Percentiles rank a stretch among this genome's conserved stretches.
These are phyloP conservation scores for Myxozyma geophila DNA, from an alignment of 805 yeast genomes.

Conservation along the genomic window DNA sequence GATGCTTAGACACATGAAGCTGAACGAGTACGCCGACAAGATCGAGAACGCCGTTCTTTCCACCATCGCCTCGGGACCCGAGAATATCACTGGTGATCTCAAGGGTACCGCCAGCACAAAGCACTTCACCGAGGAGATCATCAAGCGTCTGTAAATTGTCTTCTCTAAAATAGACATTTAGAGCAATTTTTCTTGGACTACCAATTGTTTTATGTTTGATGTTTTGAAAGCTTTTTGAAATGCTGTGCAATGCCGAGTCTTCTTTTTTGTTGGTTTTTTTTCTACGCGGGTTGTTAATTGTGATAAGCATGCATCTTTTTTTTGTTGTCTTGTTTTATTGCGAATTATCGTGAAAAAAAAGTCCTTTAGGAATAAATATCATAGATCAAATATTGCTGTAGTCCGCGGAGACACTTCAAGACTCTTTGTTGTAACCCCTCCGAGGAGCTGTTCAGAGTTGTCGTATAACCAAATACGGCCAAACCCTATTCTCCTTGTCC, in stretches of 20 bases:
- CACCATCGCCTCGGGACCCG: conserved; percentile 94
- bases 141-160: conserved; percentile 44
- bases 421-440: no score
- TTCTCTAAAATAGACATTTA: neutral
- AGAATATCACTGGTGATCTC: conserved; percentile 95
- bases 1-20: conserved; percentile 99
- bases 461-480: no score
- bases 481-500: neutral
- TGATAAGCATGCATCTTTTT: neutral
- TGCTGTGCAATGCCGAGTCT: neutral
- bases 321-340: neutral
- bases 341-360: conserved; percentile 6
- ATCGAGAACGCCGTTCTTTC: conserved; percentile 83
- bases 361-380: neutral
- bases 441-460: no score
- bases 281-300: neutral
- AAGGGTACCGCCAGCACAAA: conserved; percentile 88
- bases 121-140: conserved; percentile 91
- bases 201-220: neutral
- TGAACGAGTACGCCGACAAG: conserved; percentile 76
- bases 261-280: neutral
- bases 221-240: neutral
- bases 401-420: neutral
- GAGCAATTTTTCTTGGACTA: neutral
- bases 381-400: neutral